A percentile compares a stretch with the other conserved stretches of the same genome.
phyloP scores from a whole-genome alignment of 805 yeast genomes.

The Nakazawaea wickerhamii region DNA sequence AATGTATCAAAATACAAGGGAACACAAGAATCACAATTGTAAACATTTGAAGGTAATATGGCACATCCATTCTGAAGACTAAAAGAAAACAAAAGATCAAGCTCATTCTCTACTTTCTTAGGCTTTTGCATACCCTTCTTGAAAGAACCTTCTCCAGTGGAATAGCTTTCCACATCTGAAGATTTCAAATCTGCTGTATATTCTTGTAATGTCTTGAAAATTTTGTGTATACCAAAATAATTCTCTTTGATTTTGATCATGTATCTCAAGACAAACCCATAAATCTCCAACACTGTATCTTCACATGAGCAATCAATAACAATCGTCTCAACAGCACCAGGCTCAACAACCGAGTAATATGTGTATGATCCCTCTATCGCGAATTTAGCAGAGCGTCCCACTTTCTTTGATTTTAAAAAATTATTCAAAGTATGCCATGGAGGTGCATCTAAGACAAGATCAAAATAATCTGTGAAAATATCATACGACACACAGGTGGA shows the following conservation, averaged over 20 bases:
- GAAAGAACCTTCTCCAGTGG: slow-evolving; percentile 2
- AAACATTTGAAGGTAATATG: slow-evolving; percentile 67
- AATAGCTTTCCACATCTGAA: slow-evolving; percentile 11
- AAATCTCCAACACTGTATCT: slow-evolving; percentile 61
- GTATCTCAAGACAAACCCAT: slow-evolving; percentile 76
- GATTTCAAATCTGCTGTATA: slow-evolving; percentile 35
- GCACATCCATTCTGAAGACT: slow-evolving; percentile 66
- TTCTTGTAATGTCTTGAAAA: slow-evolving; percentile 83
- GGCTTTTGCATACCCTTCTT: slow-evolving; percentile 20
- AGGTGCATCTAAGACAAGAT: slow-evolving; percentile 68
- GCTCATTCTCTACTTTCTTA: slow-evolving; percentile 58
- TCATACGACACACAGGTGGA: slow-evolving; percentile 47
- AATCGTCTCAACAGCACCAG: slow-evolving; percentile 66
- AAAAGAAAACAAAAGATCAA: slow-evolving; percentile 71
- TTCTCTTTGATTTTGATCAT: slow-evolving; percentile 76
- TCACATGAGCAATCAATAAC: slow-evolving; percentile 61
- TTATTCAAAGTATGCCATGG: slow-evolving; percentile 86
- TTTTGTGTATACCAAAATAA: slow-evolving; percentile 83
- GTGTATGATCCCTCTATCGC: slow-evolving; percentile 60
- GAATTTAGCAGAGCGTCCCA: slow-evolving; percentile 68
- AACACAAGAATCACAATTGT: slow-evolving; percentile 56
- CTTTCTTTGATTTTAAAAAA: slow-evolving; percentile 54
- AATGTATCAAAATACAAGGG: slow-evolving; percentile 59
- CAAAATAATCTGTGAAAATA: slow-evolving; percentile 52
- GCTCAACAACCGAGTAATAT: slow-evolving; percentile 50